These are phyloP conservation scores for Adansonia grandidieri DNA, from an alignment of 441 rosid genomes.

Conservation along the genomic window DNA sequence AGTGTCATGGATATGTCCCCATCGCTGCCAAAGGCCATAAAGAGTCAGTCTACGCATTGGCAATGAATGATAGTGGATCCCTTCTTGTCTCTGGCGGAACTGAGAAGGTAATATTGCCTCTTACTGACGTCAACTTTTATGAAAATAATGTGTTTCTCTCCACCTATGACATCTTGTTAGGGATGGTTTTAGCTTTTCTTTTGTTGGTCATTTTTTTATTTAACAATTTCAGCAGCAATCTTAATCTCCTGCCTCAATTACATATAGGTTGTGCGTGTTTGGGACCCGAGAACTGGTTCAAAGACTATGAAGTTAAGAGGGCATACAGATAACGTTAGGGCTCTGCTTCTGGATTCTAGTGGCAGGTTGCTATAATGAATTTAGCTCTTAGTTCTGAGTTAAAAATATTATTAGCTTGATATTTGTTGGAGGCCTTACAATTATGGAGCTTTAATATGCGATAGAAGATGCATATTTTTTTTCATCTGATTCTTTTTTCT, in stretches of 20 bases:
- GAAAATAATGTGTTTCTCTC: conserved; percentile 4
- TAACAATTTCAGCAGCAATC: background rate
- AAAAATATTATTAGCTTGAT: conserved; percentile 2
- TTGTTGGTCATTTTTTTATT: background rate
- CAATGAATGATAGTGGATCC: conserved; percentile 86
- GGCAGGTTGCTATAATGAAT: conserved; percentile 67
- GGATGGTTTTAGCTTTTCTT: background rate
- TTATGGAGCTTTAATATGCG: conserved; percentile 12
- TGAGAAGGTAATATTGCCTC: conserved; percentile 69
- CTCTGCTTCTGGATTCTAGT: conserved; percentile 87
- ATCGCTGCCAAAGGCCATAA: conserved; percentile 91
- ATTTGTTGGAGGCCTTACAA: background rate
- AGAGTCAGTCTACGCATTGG: conserved; percentile 98
- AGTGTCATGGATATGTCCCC: conserved; percentile 77
- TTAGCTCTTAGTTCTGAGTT: background rate
- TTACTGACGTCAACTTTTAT: background rate
- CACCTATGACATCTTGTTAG: background rate
- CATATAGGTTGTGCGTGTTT: conserved; percentile 90
- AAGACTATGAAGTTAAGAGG: conserved; percentile 97
- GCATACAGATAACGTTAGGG: conserved; percentile 94
- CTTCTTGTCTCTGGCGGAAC: conserved; percentile 99
- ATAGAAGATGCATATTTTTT: background rate
- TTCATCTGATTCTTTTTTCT: conserved; percentile 1
- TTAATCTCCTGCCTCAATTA: conserved; percentile 26
- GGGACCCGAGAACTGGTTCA: conserved; percentile 98